Base-by-base conservation (phyloP, 1,284 basidiomycete genomes). In the Cutaneotrichosporon mucoides region DNA sequence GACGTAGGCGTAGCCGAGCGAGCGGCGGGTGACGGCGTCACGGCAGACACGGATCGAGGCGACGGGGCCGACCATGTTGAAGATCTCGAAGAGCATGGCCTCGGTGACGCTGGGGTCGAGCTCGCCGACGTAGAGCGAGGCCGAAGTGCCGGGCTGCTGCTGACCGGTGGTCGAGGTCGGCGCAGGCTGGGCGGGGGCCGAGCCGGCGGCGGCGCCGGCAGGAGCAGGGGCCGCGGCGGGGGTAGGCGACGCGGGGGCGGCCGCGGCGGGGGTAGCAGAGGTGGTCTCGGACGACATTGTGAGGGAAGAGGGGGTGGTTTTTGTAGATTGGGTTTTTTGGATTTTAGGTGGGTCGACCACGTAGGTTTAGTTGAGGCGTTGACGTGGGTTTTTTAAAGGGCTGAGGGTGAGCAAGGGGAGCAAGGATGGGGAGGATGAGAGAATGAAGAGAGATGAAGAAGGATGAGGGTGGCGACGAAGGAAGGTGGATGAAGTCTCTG, bases 1-100 rank as follows among this genome's bases (percentile, higher is more conserved):
- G 79, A 99, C 95, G 80, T 99, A 99, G 65, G 96, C 96, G 83
- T 99, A 99, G 64, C 96, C 96, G 76, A 99, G 89, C 60, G 96
- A 99, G 73, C 96, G 94, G 81, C 96, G 91, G 67, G 96, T 99
- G 70, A 99, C 95, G 68, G 96, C 95, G 82, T 99, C 96, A 79
- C 96, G 93, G 82, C 96, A 99, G 73, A 99, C 96, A 82, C 95
- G 93, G 79, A 99, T 99, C 89, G 90, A 93, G 63, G 93, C 93
- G 67, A 99, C 96, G 59, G 95, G 94, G 60, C 96, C 96, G 80
- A 99, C 92, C 92, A 99, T 96, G 81, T 95, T 97, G 85, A 99
- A 99, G 79, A 99, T 99, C 84, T 99, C 96, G 77, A 98, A 99
- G 62, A 99, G 85, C 91, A 98, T 98, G 64, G 96, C 95, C 84